These are phyloP conservation scores for Eucalyptus globulus DNA, from an alignment of 345 rosid genomes.

Conservation along the genomic window DNA sequence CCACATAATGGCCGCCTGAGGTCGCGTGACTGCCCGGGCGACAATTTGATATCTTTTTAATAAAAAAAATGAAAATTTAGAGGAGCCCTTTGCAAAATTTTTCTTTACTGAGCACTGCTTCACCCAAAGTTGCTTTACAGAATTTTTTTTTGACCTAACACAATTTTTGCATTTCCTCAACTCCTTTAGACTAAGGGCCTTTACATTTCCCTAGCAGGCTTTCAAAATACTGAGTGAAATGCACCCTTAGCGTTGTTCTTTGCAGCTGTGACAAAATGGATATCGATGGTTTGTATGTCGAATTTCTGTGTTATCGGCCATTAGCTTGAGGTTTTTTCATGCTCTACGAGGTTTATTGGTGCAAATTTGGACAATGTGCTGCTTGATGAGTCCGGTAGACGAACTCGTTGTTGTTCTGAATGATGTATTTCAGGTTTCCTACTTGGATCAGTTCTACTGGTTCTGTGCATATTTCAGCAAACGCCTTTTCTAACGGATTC, in stretches of 20 bases:
- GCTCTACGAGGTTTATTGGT: not conserved
- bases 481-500: not conserved
- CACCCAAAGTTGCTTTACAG: not conserved
- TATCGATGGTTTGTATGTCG: not conserved
- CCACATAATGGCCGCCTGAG: not conserved
- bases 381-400: not conserved
- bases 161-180: no score
- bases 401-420: not conserved
- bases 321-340: not conserved
- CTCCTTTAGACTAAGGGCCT: not conserved
- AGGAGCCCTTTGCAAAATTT: not conserved
- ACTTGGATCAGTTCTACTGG: not conserved
- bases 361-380: not conserved
- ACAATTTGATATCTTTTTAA: not conserved
- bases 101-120: not conserved
- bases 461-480: not conserved
- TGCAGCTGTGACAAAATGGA: not conserved
- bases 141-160: accelerated
- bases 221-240: not conserved
- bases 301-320: not conserved
- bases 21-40: accelerated
- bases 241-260: not conserved
- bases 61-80: no score
- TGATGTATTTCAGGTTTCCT: not conserved
- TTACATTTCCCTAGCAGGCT: not conserved